Evolutionary conservation across 352 stramenopile species (phyloP).

Genomic region (Pythium vanterpoolii): DNA sequence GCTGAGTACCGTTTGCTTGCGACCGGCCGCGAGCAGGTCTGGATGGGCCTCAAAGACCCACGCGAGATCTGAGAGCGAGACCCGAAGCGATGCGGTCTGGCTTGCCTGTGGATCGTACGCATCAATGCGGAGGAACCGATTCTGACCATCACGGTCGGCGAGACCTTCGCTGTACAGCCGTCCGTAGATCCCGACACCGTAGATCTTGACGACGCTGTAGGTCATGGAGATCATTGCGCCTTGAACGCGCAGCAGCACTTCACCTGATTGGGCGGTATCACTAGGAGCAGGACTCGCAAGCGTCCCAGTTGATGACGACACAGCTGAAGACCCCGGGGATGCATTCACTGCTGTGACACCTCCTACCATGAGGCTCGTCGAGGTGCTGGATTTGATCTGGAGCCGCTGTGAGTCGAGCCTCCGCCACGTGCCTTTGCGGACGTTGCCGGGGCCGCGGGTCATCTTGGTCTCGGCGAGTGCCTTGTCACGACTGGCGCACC

Average conservation of each 20-base stretch:
- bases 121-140: conserved; percentile 41
- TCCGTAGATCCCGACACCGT: conserved; percentile 53
- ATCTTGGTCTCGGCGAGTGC: conserved; percentile 29
- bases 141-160: conserved; percentile 25
- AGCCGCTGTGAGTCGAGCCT: conserved; percentile 34
- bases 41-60: conserved; percentile 41
- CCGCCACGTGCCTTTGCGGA: conserved; percentile 44
- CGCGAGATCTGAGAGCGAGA: conserved; percentile 59
- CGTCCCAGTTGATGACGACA: no score
- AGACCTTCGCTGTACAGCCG: conserved; percentile 50
- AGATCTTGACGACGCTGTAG: conserved; percentile 61
- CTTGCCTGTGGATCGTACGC: conserved; percentile 50
- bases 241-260: conserved; percentile 45
- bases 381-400: conserved; percentile 21
- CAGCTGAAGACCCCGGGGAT: no score
- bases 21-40: conserved; percentile 43
- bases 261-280: conserved; percentile 7
- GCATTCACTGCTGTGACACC: no score
- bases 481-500: background rate
- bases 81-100: conserved; percentile 24
- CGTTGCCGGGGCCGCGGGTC: conserved; percentile 27
- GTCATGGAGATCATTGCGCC: conserved; percentile 53
- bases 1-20: conserved; percentile 48
- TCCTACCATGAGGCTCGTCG: background rate
- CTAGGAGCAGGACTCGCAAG: background rate